Evolutionary conservation across 2,329 filamentous ascomycete genomes (phyloP), one percentile per base, ranked within the genome.

Genomic region (Celoporthe dispersa): DNA sequence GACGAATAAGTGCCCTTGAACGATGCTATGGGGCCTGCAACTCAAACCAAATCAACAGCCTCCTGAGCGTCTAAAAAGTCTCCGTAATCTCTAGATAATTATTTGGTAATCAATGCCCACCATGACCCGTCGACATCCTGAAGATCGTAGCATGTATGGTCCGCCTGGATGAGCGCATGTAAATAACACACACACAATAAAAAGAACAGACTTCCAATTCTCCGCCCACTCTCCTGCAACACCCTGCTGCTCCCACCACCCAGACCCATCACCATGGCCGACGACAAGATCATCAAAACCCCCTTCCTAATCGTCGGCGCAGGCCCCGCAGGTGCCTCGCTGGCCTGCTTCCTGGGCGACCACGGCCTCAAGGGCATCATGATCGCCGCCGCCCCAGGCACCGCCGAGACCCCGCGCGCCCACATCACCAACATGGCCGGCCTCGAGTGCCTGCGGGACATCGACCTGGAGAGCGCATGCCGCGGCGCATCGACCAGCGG

Each of bases 381-480:
- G 72, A 80, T 90, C 65, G 82, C 83, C 8, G 75, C 81, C 1
- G 82, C 84, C 0, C 77, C 85, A 0, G 82, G 83, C 3, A 87
- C 84, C 1, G 86, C 87, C 1, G 79, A 86, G 69, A 88, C 87
- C 1, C 88, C 88, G 1, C 80, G 88, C 35, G 88, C 87, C 0
- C 88, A 90, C 75, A 87, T 89, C 68, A 88, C 85, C 59, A 90
- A 89, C 75, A 85, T 85, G 77, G 86, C 86, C 0, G 86, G 86
- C 0, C 75, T 87, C 80, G 88, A 87, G 73, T 87, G 84, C 74
- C 78, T 87, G 2, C 81, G 85, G 9, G 85, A 87, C 71, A 83
- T 87, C 68, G 84, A 81, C 0, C 76, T 87, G 2, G 84, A 87
- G 37, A 65, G 77, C 39, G 81, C 83, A 28, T 79, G 80, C 28